Evolutionary conservation across 2,329 filamentous ascomycete genomes (phyloP), one percentile per base, ranked within the genome.

Genomic region (Claviceps cyperi): DNA sequence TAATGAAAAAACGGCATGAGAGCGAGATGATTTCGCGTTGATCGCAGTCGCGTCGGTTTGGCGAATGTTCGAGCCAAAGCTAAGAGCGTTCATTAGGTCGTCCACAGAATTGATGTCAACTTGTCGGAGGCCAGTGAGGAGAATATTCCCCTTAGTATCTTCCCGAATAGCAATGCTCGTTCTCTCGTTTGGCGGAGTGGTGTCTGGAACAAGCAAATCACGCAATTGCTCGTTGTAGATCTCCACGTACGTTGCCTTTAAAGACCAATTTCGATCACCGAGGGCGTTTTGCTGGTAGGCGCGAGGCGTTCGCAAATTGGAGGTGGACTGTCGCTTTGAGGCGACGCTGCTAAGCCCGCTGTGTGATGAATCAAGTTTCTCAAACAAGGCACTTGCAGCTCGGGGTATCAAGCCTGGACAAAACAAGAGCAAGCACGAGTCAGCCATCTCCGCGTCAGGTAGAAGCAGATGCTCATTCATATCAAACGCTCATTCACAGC

Each of bases 211-310:
- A 37, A 98, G 75, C 15, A 98, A 75, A 72, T 98, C 92, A 58
- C 92, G 83, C 32, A 97, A 74, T 62, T 94, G 86, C 67, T 98
- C 92, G 62, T 98, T 97, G 71, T 98, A 98, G 56, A 98, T 98
- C 73, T 97, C 79, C 55, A 96, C 86, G 62, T 96, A 96, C 1
- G 90, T 96, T 11, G 91, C 92, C 65, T 86, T 94, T 60, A 98
- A 72, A 48, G 87, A 84, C 92, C 92, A 98, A 54, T 76, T 85
- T 65, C 84, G 89, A 46, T 92, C 86, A 2, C 69, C 62, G 41
- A 74, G 69, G 51, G 79, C 75, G 45, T 60, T 60, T 48, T 64
- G 62, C 51, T 65, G 64, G 35, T 94, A 92, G 55, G 88, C 80
- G 45, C 81, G 77, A 0, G 91, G 91, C 4, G 86, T 80, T 55